Percentiles rank a stretch among this genome's conserved stretches.
phyloP scores from a whole-genome alignment of 208 protist genomes.

The Histomonas meleagridis region DNA sequence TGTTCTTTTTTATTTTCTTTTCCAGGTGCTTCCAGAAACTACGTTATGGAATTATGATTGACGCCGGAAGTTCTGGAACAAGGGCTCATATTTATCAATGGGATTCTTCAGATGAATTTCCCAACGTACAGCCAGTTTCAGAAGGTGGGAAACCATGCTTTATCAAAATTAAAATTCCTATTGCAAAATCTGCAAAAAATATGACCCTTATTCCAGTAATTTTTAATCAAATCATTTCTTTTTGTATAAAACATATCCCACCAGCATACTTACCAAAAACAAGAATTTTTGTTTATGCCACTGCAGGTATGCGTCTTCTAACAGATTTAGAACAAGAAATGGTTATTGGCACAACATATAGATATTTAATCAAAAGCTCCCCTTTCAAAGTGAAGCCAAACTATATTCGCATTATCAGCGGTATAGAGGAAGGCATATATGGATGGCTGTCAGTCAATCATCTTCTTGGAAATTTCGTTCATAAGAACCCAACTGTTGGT shows the following conservation, averaged over 20 bases:
- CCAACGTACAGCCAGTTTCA: not conserved
- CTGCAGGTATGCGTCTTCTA: not conserved
- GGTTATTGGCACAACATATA: not conserved
- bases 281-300: not conserved
- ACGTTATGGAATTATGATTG: conserved; percentile 3
- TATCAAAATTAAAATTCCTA: not conserved
- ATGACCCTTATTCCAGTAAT: not conserved
- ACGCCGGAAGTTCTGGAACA: not conserved
- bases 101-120: not conserved
- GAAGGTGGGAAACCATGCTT: not conserved
- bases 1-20: no score
- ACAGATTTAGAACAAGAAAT: not conserved
- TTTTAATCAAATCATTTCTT: not conserved
- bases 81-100: not conserved
- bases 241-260: not conserved
- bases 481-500: not conserved
- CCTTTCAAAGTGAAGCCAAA: not conserved
- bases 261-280: not conserved
- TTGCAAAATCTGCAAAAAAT: not conserved
- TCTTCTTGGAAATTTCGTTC: not conserved
- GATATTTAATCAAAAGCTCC: not conserved
- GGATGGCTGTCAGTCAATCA: conserved; percentile 4
- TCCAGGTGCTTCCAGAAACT: no score
- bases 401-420: not conserved
- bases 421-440: not conserved